A percentile compares a stretch with the other conserved stretches of the same genome.
Conservation (phyloP, 2,329 filamentous ascomycete genomes). For the Atkinsonella hypoxylon region DNA sequence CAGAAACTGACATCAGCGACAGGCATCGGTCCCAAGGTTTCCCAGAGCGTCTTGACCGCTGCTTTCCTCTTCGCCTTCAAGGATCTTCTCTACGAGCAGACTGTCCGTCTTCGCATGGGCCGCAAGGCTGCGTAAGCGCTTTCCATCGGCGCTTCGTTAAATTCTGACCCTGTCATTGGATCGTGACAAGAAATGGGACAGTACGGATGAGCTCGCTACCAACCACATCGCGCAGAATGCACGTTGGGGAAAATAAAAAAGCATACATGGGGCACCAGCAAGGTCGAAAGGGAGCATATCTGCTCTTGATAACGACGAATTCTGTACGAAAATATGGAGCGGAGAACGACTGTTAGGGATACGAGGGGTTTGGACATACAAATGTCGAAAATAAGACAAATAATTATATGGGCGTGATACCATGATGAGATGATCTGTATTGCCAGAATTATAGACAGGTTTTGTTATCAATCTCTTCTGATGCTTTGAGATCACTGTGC, state of each 20-base stretch:
- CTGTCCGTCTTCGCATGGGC: conserved; percentile 48
- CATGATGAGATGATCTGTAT: background rate
- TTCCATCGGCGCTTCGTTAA: background rate
- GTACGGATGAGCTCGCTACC: background rate
- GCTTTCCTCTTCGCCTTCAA: conserved; percentile 97
- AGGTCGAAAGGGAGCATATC: background rate
- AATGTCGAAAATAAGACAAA: background rate
- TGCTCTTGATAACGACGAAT: background rate
- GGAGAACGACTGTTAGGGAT: background rate
- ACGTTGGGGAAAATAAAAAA: background rate
- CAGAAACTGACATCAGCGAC: background rate
- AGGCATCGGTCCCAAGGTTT: conserved; percentile 95
- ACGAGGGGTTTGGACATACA: background rate
- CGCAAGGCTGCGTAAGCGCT: conserved; percentile 12
- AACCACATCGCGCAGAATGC: background rate
- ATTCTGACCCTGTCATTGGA: background rate
- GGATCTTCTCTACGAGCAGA: conserved; percentile 84
- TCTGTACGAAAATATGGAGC: background rate
- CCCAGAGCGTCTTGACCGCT: conserved; percentile 91
- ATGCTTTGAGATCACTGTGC: background rate
- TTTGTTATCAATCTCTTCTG: background rate
- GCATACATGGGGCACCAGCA: background rate
- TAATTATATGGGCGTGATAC: background rate
- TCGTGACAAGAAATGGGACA: background rate
- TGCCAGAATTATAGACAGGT: conserved; percentile 1